Evolutionary conservation across 768 basidiomycete genomes (phyloP), one percentile per base, ranked within the genome.

Genomic region (Mycena olivaceomarginata): DNA sequence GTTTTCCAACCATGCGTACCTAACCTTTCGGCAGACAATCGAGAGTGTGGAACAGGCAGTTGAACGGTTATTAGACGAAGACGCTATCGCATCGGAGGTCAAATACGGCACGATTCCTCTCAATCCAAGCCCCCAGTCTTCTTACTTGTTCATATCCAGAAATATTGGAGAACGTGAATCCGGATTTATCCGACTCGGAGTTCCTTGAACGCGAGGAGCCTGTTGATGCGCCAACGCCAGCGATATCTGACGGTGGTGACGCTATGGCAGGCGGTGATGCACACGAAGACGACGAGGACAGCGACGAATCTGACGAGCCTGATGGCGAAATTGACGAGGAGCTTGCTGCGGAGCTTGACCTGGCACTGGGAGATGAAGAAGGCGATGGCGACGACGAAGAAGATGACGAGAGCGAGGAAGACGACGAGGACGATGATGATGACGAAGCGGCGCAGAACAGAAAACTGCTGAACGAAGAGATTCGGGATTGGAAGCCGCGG

Each of bases 41-140:
- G 97, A 98, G 86, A 97, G 94, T 48, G 97, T 98, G 8, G 97
- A 98, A 84, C 93, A 96, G 84, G 96, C 97, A 82, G 97, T 98
- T 11, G 97, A 98, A 83, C 89, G 96, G 70, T 85, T 98, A 22
- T 85, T 98, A 22, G 94, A 94, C 74, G 93, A 94, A 80, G 97
- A 98, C 84, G 90, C 93, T 2, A 82, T 92, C 53, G 96, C 97
- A 3, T 83, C 90, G 0, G 92, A 96, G 74, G 94, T 96, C 70
- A 92, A 94, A 87, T 97, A 93, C 78, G 95, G 96, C 94, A 82
- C 53, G 89, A 16, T 43, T 10, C 48, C 20, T 22, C 7, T n/a
- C 25, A 45, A 22, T 12, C 16, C 41, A 51, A 43, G n/a, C 18
- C 57, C 7, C 20, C 12, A 39, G 69, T 64, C 20, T 39, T 67